Base-by-base conservation (phyloP, 495 filamentous ascomycete species). In the Podospora pseudoanserina region DNA sequence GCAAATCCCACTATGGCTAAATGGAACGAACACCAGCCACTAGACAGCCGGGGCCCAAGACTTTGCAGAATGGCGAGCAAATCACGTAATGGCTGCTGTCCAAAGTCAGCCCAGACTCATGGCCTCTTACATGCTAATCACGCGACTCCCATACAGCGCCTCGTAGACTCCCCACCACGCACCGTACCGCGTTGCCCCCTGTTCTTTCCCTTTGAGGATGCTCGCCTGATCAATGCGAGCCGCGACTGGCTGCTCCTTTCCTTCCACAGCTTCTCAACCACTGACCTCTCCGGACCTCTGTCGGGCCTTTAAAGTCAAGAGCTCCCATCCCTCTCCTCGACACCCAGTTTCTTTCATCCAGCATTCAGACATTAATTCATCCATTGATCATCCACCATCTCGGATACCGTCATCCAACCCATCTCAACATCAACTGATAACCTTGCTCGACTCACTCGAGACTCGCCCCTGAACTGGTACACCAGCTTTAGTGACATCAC, bases 181-280 rank as follows among this genome's bases (percentile, higher is more conserved):
- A 49, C 39, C 64, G 39, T 16, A 49, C 39, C 39, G 39, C 39
- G 39, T 49, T 44, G 49, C 57, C 72, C 75, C 70, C 69, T 73
- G 73, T 67, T 67, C 69, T 67, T 76, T 73, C 67, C 75, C 66
- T 19, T 68, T 75, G 73, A 73, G 72, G 68, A 64, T 72, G 73
- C 71, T 74, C 72, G 73, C 69, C 73, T 77, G 75, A 77, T 74
- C 70, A 69, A 67, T 60, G 32, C 34, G 68, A 30, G 44, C 62
- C 62, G 39, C 72, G 68, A 72, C 65, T 75, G 73, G 73, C 65
- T 63, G 28, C 32, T 63, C 27, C 30, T 5, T 65, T 27, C 49
- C 11, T 64, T 60, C 49, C 55, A 30, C 56, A 63, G 30, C 61
- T 28, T 54, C 67, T 23, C 65, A 26, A 39, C 16, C 39, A 49